Percentiles rank a stretch among this genome's conserved stretches.
These are phyloP conservation scores for Zopfia rhizophila DNA, from an alignment of 2,329 filamentous ascomycete genomes.

Conservation along the genomic window DNA sequence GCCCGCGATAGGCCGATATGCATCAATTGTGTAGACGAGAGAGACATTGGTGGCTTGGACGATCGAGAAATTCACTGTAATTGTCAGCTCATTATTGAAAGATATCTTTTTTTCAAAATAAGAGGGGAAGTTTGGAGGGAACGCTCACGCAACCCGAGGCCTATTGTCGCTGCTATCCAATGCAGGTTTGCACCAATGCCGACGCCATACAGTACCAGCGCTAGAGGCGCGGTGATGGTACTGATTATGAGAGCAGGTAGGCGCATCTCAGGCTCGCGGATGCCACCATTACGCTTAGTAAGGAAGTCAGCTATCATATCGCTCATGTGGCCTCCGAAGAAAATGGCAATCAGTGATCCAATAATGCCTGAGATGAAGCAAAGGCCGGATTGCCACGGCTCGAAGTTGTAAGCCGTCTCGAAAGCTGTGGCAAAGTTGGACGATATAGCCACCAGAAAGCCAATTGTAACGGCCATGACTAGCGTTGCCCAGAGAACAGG, in stretches of 20 bases:
- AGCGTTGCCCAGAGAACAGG: slow-evolving; percentile 66
- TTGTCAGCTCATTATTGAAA: neutral
- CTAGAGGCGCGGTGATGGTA: slow-evolving; percentile 37
- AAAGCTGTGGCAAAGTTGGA: slow-evolving; percentile 45
- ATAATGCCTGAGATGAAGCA: slow-evolving; percentile 63
- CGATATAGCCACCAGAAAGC: slow-evolving; percentile 58
- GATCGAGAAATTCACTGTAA: slow-evolving; percentile 65
- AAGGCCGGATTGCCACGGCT: slow-evolving; percentile 55
- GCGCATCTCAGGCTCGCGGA: slow-evolving; percentile 50
- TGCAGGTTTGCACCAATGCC: slow-evolving; percentile 42
- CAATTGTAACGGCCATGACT: slow-evolving; percentile 65
- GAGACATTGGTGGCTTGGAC: slow-evolving; percentile 66
- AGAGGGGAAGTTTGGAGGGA: neutral
- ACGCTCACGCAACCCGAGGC: slow-evolving; percentile 62
- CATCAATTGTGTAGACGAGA: slow-evolving; percentile 68
- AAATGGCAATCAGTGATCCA: slow-evolving; percentile 61
- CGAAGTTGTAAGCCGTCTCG: slow-evolving; percentile 36
- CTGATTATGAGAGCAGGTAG: slow-evolving; percentile 43
- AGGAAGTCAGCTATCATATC: slow-evolving; percentile 45
- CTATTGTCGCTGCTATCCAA: slow-evolving; percentile 68
- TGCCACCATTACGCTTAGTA: slow-evolving; percentile 36
- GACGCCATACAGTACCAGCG: slow-evolving; percentile 43
- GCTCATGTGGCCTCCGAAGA: slow-evolving; percentile 58
- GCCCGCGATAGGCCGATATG: slow-evolving; percentile 67
- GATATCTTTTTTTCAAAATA: neutral